Evolutionary conservation across 352 stramenopile genomes (phyloP).

Genomic region (Pythium aquatile): DNA sequence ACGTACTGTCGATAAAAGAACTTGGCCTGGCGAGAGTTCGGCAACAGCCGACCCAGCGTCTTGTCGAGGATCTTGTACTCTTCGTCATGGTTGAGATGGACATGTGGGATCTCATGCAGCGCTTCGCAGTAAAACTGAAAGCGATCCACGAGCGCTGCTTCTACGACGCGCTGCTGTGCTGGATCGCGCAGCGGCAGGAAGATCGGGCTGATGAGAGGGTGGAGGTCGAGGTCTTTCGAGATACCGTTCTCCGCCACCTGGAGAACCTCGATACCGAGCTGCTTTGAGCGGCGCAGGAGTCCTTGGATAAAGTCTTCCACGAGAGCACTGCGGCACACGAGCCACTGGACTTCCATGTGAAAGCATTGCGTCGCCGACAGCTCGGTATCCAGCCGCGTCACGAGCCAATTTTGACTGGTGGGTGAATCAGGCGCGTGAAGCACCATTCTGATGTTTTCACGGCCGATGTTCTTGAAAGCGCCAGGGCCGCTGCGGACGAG

Average conservation of each 20-base stretch:
- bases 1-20: conserved; percentile 71
- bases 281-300: conserved; percentile 69
- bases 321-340: conserved; percentile 77
- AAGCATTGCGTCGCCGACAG: conserved; percentile 67
- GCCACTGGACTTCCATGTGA: conserved; percentile 85
- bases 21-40: conserved; percentile 34
- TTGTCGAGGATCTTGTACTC: conserved; percentile 43
- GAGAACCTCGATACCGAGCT: conserved; percentile 70
- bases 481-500: conserved; percentile 46
- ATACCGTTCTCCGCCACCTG: conserved; percentile 75
- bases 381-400: conserved; percentile 74
- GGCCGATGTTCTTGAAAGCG: conserved; percentile 66
- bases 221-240: conserved; percentile 74
- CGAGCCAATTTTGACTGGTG: conserved; percentile 82
- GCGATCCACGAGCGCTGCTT: conserved; percentile 52
- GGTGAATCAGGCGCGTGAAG: conserved; percentile 61
- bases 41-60: conserved; percentile 16
- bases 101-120: conserved; percentile 56
- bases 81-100: conserved; percentile 51
- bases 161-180: conserved; percentile 52
- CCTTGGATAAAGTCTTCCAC: conserved; percentile 79
- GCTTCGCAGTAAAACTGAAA: conserved; percentile 77
- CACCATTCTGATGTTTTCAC: conserved; percentile 72
- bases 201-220: conserved; percentile 75
- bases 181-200: conserved; percentile 56